phyloP scores from a whole-genome alignment of 805 yeast species.

The Zygotorulaspora danielsina region DNA sequence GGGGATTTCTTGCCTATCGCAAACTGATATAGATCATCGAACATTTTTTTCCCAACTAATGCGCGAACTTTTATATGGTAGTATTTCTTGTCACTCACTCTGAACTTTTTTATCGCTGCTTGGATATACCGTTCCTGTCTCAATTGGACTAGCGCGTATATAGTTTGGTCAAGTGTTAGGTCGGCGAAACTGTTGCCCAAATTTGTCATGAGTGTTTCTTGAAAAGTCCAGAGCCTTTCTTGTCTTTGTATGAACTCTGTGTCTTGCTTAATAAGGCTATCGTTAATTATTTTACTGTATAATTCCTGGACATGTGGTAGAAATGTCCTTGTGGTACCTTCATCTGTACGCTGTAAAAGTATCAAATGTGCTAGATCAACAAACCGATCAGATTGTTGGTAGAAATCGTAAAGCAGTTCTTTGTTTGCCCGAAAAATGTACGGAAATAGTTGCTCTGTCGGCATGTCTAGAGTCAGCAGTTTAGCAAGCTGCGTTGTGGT shows the following conservation, averaged over 20 bases:
- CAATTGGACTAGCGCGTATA: conserved; percentile 42
- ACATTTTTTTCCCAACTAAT: conserved; percentile 45
- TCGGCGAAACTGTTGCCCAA: conserved; percentile 41
- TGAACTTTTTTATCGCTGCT: conserved; percentile 49
- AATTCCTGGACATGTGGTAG: conserved; percentile 36
- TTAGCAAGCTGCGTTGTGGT: conserved; percentile 67
- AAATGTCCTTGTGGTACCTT: conserved; percentile 35
- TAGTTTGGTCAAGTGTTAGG: conserved; percentile 46
- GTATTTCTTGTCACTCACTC: conserved; percentile 52
- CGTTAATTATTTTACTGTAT: conserved; percentile 21
- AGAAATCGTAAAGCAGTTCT: conserved; percentile 48
- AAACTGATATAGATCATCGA: conserved; percentile 53
- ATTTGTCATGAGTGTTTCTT: conserved; percentile 42
- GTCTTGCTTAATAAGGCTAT: conserved; percentile 20
- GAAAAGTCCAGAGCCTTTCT: conserved; percentile 41
- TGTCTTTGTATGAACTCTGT: conserved; percentile 40
- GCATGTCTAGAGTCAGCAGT: conserved; percentile 46
- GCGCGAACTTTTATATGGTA: conserved; percentile 51
- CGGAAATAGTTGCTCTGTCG: conserved; percentile 30
- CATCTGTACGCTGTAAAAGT: conserved; percentile 30
- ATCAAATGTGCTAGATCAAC: conserved; percentile 44
- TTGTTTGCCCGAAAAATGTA: conserved; percentile 36
- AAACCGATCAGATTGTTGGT: conserved; percentile 59
- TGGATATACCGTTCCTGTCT: conserved; percentile 49
- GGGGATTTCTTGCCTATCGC: conserved; percentile 55